Evolutionary conservation across 1,139 yeast genomes (phyloP), one percentile per base, ranked within the genome.

Genomic region (Blastobotrys elegans): DNA sequence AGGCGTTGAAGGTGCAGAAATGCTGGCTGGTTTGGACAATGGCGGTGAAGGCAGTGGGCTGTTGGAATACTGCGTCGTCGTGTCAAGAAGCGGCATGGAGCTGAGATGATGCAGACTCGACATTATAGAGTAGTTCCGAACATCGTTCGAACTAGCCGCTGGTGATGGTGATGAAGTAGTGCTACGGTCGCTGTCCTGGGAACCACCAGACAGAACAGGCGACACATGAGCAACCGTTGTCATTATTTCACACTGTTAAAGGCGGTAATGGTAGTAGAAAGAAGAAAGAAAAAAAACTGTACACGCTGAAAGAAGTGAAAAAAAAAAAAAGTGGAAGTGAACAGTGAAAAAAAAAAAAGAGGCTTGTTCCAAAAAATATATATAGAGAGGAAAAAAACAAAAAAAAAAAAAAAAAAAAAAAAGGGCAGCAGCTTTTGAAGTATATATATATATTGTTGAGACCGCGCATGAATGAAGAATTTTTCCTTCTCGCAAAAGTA

Each of bases 161-260:
- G 39, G n/a, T 35, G 39, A 35, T 21, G 26, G 6, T 21, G 39
- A 21, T 35, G 40, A 7, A 11, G 39, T 20, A 20, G 11, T 21
- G 29, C 29, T 18, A 24, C 27, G 40, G 29, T 24, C 40, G 30
- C 37, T 26, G 31, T 41, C 39, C 35, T 42, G 40, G 21, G 27
- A n/a, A n/a, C n/a, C 34, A 27, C 40, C 40, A 27, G 46, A 11
- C 18, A 42, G 27, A 11, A 42, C 27, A 17, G 46, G 44, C 11
- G 44, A 41, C 26, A 34, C 34, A 10, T 43, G 40, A 34, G 40
- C 46, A 17, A 35, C 40, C 6, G 46, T 42, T 10, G 46, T 42
- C 46, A 42, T 42, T 13, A n/a, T 33, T 18, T 8, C n/a, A n/a
- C n/a, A n/a, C n/a, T n/a, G n/a, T n/a, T n/a, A n/a, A n/a, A 30